phyloP scores from a whole-genome alignment of 2,329 filamentous ascomycete species.

The Botryotinia narcissicola region DNA sequence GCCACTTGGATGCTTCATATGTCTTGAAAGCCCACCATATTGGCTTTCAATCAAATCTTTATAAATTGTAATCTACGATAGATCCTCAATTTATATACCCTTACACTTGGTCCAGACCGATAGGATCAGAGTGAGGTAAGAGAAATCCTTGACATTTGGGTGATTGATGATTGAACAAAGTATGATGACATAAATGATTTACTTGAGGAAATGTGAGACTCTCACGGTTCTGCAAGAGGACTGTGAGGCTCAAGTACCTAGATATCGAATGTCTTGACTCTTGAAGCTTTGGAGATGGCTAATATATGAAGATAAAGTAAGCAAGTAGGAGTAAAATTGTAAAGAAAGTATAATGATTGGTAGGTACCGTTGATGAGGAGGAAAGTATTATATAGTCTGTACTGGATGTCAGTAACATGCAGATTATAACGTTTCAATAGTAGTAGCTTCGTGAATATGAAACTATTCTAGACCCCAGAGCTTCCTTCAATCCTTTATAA shows the following conservation, averaged over 20 bases:
- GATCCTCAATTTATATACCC: neutral
- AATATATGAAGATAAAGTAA: neutral
- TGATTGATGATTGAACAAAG: neutral
- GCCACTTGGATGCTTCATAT: neutral
- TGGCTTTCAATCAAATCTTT: neutral
- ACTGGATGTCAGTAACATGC: neutral
- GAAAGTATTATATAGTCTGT: neutral
- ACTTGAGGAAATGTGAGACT: slow-evolving; percentile 5
- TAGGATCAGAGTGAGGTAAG: neutral
- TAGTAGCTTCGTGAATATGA: neutral
- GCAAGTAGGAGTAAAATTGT: neutral
- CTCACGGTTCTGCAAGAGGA: neutral
- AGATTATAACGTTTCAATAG: neutral
- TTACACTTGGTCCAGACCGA: neutral
- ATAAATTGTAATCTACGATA: neutral
- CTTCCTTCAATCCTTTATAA: neutral
- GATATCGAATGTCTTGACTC: neutral
- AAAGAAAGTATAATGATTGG: neutral
- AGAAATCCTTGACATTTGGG: neutral
- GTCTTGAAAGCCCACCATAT: neutral
- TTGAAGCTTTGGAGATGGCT: neutral
- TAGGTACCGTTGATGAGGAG: neutral
- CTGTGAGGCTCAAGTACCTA: neutral
- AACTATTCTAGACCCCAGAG: neutral
- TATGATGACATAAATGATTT: slow-evolving; percentile 2